A percentile compares a stretch with the other conserved stretches of the same genome.
Conservation (phyloP, 176 grass and related monocot species). For the Juncus effusus region DNA sequence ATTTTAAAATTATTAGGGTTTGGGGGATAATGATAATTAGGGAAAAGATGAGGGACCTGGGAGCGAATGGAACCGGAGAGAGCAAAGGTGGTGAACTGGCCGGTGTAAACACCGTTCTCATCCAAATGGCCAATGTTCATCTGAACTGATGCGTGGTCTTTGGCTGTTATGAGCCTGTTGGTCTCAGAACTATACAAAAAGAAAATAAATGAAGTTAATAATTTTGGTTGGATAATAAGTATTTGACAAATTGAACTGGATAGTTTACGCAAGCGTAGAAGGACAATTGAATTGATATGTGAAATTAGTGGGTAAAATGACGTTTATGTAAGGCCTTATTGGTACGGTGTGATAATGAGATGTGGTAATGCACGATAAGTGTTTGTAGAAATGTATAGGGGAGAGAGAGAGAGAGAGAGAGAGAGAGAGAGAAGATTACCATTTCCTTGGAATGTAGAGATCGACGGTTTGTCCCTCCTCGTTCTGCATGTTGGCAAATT, state of each 20-base stretch:
- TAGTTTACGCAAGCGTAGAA: too few species aligned
- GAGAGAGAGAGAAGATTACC: constrained; percentile 11
- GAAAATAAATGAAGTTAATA: neutral
- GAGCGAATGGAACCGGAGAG: constrained; percentile 77
- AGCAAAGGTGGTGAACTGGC: constrained; percentile 58
- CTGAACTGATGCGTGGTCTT: constrained; percentile 81
- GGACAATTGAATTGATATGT: too few species aligned
- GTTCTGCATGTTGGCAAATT: constrained; percentile 48
- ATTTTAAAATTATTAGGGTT: neutral
- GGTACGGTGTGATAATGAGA: too few species aligned
- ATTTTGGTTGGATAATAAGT: neutral
- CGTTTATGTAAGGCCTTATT: too few species aligned
- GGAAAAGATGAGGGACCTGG: constrained; percentile 40
- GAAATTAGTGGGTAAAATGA: too few species aligned
- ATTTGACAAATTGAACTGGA: too few species aligned
- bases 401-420: neutral
- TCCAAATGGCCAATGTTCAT: constrained; percentile 74
- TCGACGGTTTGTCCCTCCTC: constrained; percentile 68
- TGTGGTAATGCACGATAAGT: too few species aligned
- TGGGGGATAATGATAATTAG: neutral
- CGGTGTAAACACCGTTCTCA: constrained; percentile 63
- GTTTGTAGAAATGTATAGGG: neutral
- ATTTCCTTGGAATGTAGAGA: constrained; percentile 72
- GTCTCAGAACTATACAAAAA: constrained; percentile 55
- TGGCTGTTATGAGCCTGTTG: constrained; percentile 48